Evolutionary conservation across 1,139 yeast species (phyloP).

Genomic region (Debaryomyces udenii): DNA sequence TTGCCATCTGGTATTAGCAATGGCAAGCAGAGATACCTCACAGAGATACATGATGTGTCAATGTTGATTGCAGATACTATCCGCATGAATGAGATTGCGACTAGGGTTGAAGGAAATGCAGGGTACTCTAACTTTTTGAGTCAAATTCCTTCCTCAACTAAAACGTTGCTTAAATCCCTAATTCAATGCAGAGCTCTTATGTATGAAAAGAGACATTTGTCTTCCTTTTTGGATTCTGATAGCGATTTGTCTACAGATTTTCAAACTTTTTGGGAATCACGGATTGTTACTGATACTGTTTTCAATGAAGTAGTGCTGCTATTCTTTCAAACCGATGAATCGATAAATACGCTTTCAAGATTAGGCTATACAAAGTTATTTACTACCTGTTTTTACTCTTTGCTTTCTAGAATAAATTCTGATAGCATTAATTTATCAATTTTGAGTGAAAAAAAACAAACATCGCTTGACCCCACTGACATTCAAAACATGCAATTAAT

Average conservation of each 20-base stretch:
- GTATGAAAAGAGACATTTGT: conserved; percentile 21
- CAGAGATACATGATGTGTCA: conserved; percentile 27
- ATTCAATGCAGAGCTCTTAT: conserved; percentile 32
- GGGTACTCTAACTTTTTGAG: conserved; percentile 38
- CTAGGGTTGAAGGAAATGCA: conserved; percentile 45
- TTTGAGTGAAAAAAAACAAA: conserved; percentile 5
- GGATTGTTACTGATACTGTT: conserved; percentile 29
- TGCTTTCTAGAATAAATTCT: conserved; percentile 16
- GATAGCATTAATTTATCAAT: conserved; percentile 8
- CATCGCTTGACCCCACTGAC: neutral
- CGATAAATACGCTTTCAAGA: conserved; percentile 36
- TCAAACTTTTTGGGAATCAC: conserved; percentile 31
- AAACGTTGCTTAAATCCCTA: conserved; percentile 40
- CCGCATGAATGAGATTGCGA: conserved; percentile 56
- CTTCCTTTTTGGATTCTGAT: conserved; percentile 18
- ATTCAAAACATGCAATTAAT: conserved; percentile 3
- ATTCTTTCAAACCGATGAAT: conserved; percentile 50
- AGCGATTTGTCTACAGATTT: conserved; percentile 22
- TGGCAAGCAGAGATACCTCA: conserved; percentile 22
- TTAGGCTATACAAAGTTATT: conserved; percentile 34
- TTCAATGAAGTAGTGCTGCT: conserved; percentile 42
- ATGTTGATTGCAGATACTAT: conserved; percentile 56
- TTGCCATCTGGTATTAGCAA: conserved; percentile 20
- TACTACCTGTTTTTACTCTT: conserved; percentile 25
- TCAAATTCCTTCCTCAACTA: conserved; percentile 37